phyloP scores from a whole-genome alignment of 768 basidiomycete genomes.

The Psilocybe azurescens region DNA sequence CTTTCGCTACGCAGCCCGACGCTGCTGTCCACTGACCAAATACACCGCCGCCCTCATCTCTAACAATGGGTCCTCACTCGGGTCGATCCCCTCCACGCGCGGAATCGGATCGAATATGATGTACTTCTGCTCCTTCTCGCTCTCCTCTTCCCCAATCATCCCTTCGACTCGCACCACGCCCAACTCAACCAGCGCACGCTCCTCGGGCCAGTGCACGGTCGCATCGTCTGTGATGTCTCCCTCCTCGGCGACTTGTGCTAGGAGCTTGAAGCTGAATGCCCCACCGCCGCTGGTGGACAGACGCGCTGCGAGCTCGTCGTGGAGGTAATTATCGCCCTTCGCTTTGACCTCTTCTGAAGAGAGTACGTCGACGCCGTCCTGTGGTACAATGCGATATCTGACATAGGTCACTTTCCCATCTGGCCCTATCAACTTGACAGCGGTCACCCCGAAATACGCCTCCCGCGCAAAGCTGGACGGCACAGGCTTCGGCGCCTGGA shows the following conservation, averaged over 20 bases:
- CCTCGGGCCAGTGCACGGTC: conserved; percentile 22
- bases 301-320: conserved; percentile 17
- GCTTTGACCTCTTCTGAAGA: conserved; percentile 1
- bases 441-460: conserved; percentile 20
- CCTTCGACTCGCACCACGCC: conserved; percentile 17
- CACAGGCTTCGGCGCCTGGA: conserved; percentile 21
- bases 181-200: conserved; percentile 16
- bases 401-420: conserved; percentile 19
- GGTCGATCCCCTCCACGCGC: conserved; percentile 18
- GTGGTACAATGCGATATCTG: conserved; percentile 19
- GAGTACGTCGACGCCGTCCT: conserved; percentile 19
- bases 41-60: conserved; percentile 24
- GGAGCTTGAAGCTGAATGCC: conserved; percentile 15
- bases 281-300: conserved; percentile 1
- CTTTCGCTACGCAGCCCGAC: conserved; percentile 5
- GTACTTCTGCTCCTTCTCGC: conserved; percentile 21
- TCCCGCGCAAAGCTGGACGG: conserved; percentile 21
- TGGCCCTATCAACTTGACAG: conserved; percentile 19
- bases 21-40: conserved; percentile 19
- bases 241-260: conserved; percentile 20
- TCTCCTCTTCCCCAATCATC: conserved; percentile 3
- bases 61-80: conserved; percentile 21
- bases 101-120: conserved; percentile 25
- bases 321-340: conserved; percentile 17
- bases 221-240: conserved; percentile 22